These are phyloP conservation scores for Spiraea crenata DNA, from an alignment of 331 rosid species.

Conservation along the genomic window DNA sequence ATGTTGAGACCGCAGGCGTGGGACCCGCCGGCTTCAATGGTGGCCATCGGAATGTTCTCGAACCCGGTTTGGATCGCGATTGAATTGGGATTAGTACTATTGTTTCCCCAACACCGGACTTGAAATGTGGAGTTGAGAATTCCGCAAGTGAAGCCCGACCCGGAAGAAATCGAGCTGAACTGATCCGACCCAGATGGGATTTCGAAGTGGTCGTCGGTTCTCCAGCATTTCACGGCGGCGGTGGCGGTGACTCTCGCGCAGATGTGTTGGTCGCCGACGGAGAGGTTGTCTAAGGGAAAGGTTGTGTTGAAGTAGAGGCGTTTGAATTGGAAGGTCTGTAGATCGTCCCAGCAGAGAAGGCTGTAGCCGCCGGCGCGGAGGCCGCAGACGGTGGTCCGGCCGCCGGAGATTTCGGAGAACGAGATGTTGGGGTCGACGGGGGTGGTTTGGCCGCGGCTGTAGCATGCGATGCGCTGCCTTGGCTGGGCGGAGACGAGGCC, in stretches of 20 bases:
- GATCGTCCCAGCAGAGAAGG: slow-evolving; percentile 71
- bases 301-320: slow-evolving; percentile 50
- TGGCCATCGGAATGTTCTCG: slow-evolving; percentile 49
- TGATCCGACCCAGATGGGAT: slow-evolving; percentile 35
- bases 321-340: slow-evolving; percentile 23
- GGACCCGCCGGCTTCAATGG: slow-evolving; percentile 59
- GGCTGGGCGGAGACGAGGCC: slow-evolving; percentile 56
- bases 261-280: slow-evolving; percentile 66
- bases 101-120: slow-evolving; percentile 79
- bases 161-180: slow-evolving; percentile 73
- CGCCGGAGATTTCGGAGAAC: slow-evolving; percentile 75
- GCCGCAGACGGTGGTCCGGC: slow-evolving; percentile 64
- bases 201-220: slow-evolving; percentile 7
- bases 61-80: slow-evolving; percentile 46
- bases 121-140: slow-evolving; percentile 22
- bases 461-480: slow-evolving; percentile 57
- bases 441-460: slow-evolving; percentile 35
- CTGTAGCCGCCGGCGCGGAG: slow-evolving; percentile 63
- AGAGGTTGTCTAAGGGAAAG: slow-evolving; percentile 50
- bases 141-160: slow-evolving; percentile 84
- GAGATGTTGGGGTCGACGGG: slow-evolving; percentile 45
- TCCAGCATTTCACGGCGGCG: slow-evolving; percentile 62
- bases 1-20: slow-evolving; percentile 76
- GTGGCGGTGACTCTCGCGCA: slow-evolving; percentile 55
- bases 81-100: background rate